Evolutionary conservation across 371 early-diverging fungal species (phyloP).

Genomic region (Actinomucor elegans): DNA sequence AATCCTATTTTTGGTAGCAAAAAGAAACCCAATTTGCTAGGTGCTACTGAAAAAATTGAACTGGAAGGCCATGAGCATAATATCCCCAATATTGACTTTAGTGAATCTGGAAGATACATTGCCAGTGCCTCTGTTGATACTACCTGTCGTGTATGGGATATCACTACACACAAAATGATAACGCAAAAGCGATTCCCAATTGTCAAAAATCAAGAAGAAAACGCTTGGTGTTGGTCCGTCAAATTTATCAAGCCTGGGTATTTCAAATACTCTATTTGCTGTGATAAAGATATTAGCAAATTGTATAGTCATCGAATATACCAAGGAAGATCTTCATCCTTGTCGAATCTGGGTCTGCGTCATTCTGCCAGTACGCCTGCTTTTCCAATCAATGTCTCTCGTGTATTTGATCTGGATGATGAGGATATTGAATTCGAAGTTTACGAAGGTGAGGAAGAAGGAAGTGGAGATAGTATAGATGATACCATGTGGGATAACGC

Average conservation of each 20-base stretch:
- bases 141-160: conserved; percentile 52
- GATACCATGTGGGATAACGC: conserved; percentile 1
- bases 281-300: conserved; percentile 18
- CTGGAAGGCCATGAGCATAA: conserved; percentile 62
- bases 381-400: conserved; percentile 23
- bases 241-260: conserved; percentile 37
- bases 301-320: conserved; percentile 4
- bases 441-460: conserved; percentile 8
- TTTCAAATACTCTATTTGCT: conserved; percentile 28
- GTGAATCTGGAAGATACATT: conserved; percentile 50
- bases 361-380: conserved; percentile 35
- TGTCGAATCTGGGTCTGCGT: conserved; percentile 22
- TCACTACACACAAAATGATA: conserved; percentile 24
- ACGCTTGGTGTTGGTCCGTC: conserved; percentile 44
- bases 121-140: conserved; percentile 61
- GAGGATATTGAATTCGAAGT: conserved; percentile 15
- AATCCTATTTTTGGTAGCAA: conserved; percentile 19
- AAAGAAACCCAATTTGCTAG: conserved; percentile 13
- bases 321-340: conserved; percentile 20
- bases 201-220: not conserved
- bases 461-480: not conserved
- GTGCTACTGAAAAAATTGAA: conserved; percentile 10
- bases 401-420: conserved; percentile 15
- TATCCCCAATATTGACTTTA: conserved; percentile 63
- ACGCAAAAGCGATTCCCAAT: conserved; percentile 10